These are phyloP conservation scores for Grifola frondosa DNA, from an alignment of 1,284 basidiomycete genomes.

Conservation along the genomic window DNA sequence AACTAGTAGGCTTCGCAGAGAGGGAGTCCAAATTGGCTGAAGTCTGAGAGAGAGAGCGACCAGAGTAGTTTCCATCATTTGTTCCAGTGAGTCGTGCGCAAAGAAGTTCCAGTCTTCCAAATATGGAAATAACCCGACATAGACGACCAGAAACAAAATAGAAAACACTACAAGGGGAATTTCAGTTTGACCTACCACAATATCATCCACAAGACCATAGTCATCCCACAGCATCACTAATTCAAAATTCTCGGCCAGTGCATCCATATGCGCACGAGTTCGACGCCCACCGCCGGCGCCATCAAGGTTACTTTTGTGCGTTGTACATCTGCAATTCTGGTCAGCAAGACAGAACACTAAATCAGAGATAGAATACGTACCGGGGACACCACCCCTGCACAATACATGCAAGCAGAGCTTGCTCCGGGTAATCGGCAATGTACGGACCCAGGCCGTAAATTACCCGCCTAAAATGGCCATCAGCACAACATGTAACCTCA, in stretches of 20 bases:
- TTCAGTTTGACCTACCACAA: constrained; percentile 19
- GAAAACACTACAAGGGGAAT: too few species aligned
- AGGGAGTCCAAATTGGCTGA: too few species aligned
- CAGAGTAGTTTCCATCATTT: too few species aligned
- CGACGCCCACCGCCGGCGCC: constrained; percentile 1
- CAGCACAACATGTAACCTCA: constrained; percentile 2
- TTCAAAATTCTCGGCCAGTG: constrained; percentile 5
- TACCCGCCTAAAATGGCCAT: constrained; percentile 8
- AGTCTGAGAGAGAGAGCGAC: too few species aligned
- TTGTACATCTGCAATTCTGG: constrained; percentile 9
- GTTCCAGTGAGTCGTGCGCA: too few species aligned
- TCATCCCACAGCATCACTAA: constrained; percentile 15
- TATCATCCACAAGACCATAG: constrained; percentile 19
- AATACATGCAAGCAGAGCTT: background rate
- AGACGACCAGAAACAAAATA: too few species aligned
- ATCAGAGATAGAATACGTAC: background rate
- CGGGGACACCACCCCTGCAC: constrained; percentile 11
- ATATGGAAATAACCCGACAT: too few species aligned
- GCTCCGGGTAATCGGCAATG: constrained; percentile 14
- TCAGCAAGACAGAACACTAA: background rate
- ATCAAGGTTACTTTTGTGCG: constrained; percentile 13
- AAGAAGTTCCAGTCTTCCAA: too few species aligned
- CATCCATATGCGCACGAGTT: constrained; percentile 10
- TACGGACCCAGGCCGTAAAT: constrained; percentile 8
- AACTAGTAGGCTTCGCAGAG: too few species aligned